Evolutionary conservation across 129 eudicot genomes (phyloP), one percentile per base, ranked within the genome.

Genomic region (Deinandra increscens): DNA sequence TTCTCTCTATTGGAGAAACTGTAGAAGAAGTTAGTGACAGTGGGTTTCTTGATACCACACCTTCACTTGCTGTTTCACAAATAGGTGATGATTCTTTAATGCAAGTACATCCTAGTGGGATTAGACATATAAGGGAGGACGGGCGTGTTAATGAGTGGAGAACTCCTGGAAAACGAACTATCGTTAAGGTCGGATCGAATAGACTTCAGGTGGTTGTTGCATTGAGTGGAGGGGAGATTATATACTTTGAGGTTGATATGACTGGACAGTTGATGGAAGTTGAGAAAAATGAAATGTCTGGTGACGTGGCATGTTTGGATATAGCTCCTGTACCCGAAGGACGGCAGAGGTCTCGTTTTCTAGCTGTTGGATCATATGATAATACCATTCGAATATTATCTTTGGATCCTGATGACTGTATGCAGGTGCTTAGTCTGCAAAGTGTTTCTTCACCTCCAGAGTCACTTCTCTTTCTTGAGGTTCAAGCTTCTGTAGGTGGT

Each of bases 271-370:
- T 94, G 56, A 82, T 90, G 96, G 99, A 94, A 81, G 93, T 90
- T 17, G 97, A 90, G 67, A 94, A 94, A 68, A 88, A 85, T 61
- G 99, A 94, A 75, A 94, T 94, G 99, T 84, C 99, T 0, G 99
- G 99, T 34, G 99, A 94, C 58, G 86, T 94, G 59, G 99, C 99
- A 63, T 94, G 99, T 87, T 77, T 94, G 82, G 99, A 94, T 78
- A 94, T 94, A 74, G 99, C 99, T 59, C 99, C 99, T 68, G 96
- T 94, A n/a, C 99, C 99, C 12, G 99, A 89, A 79, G 99, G 97
- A 78, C 78, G 99, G 55, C 93, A 84, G 55, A 87, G 99, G 45
- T 94, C 99, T 9, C 91, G 99, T 22, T 94, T 94, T 74, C 91
- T 94, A 29, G 97, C 99, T 13, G 99, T 94, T 64, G 99, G 99